Evolutionary conservation across 2,329 filamentous ascomycete genomes (phyloP), one percentile per base, ranked within the genome.

Genomic region (Claviceps fusiformis): DNA sequence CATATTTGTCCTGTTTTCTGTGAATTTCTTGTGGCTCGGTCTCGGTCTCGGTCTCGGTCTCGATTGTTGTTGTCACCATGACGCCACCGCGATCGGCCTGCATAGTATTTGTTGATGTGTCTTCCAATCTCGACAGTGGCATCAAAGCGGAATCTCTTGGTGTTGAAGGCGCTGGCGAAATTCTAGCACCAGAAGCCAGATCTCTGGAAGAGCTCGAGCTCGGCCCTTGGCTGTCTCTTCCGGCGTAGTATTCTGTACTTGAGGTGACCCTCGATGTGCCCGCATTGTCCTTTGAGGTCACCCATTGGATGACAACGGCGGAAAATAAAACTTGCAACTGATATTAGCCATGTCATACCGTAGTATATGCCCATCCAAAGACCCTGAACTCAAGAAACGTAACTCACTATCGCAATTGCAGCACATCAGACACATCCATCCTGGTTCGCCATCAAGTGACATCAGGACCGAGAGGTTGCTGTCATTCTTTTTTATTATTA

Each of bases 361-460:
- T 15, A 10, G 39, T 17, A 31, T 4, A 15, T 27, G 15, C 31
- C 27, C 17, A 17, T 31, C 45, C 45, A 6, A 47, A 47, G 3
- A 17, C 13, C 39, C 7, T 33, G 27, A 13, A 35, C 19, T 11
- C 1, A 29, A 1, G 47, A n/a, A 45, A 24, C 6, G 15, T 35
- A 31, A 68, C 73, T 62, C 65, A 81, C 80, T 76, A 62, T 85
- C 82, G 58, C 75, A 73, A 61, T 84, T 85, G 62, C 82, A 86
- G 61, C 79, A 81, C 70, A 83, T 80, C 4, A 85, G 72, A 59
- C 81, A 85, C 3, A 85, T 74, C 81, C 81, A 85, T 3, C 77
- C 81, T 2, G 78, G 80, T 62, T 85, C 81, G 13, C 81, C 81
- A 29, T 79, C 67, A 2, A 85, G 72, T 1, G 72, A 73, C 71